Evolutionary conservation across 768 basidiomycete species (phyloP), one percentile per base, ranked within the genome.

Genomic region (Suillus americanus): DNA sequence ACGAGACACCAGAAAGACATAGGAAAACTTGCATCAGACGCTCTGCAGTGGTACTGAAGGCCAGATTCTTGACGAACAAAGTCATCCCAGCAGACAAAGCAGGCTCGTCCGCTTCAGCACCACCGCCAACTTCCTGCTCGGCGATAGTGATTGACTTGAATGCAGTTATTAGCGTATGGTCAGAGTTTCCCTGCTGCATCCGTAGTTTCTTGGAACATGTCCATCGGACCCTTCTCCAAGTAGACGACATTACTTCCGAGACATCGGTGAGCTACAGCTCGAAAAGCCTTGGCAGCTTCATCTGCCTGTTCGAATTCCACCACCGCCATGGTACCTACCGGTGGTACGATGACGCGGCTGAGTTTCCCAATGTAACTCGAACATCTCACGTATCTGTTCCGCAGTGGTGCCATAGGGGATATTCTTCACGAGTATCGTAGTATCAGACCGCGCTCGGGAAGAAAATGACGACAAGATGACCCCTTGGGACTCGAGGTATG

Each of bases 1-100:
- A 98, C 1, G 85, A 80, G 75, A 94, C 97, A 9, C 85, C 88
- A 3, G 92, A 89, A 0, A 98, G 80, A 65, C 88, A 81, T 38
- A 85, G 82, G 73, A 97, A 92, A 40, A 91, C 82, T 54, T 86
- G 81, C 5, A 78, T 78, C 16, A 99, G 82, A 28, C 88, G 83
- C 64, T 90, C 89, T 38, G 88, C 80, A 0, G 94, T 90, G 38
- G 96, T 98, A n/a, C 86, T 81, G 79, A 98, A 99, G n/a, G 94
- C 83, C 48, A 99, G 80, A 70, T 98, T 98, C 86, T 98, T 98
- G 77, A 98, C 82, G 75, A 94, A 98, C 16, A 98, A 84, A 18
- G 96, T 98, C 48, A 91, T 83, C 1, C 94, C 95, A 0, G 82
- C 81, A 23, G 83, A 81, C n/a, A 86, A 72, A 18, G 81, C 74